Conservation (phyloP, 2,329 filamentous ascomycete genomes). For the Diplodia corticola region DNA sequence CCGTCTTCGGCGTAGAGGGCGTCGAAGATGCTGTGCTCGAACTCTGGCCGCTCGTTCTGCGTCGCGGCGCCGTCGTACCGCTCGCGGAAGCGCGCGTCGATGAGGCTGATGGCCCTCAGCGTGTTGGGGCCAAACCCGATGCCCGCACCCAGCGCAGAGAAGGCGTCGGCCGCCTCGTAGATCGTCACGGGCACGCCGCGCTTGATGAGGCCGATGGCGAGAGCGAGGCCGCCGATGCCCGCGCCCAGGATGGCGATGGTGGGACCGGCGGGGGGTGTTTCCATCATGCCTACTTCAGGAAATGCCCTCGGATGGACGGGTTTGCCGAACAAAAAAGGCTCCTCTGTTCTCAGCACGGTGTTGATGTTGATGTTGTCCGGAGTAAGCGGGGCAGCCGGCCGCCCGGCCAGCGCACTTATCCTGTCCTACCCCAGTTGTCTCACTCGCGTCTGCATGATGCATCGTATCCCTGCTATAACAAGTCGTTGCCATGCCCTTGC, state of each 20-base stretch:
- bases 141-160: conserved; percentile 24
- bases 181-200: conserved; percentile 5
- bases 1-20: conserved; percentile 44
- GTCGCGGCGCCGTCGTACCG: conserved; percentile 44
- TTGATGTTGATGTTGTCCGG: neutral
- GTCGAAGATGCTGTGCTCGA: conserved; percentile 45
- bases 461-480: neutral
- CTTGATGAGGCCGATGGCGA: conserved; percentile 21
- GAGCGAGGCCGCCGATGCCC: conserved; percentile 23
- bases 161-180: conserved; percentile 18
- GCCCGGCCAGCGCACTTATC: too few species aligned
- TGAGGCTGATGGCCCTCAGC: conserved; percentile 45
- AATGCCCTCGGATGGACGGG: neutral
- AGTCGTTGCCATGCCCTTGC: neutral
- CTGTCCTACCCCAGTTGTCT: neutral
- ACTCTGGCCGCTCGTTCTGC: conserved; percentile 41
- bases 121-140: conserved; percentile 43
- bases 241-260: conserved; percentile 23
- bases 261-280: neutral
- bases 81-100: conserved; percentile 41
- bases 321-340: neutral
- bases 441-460: neutral
- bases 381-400: neutral
- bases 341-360: neutral
- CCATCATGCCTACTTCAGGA: neutral